Evolutionary conservation across 345 rosid genomes (phyloP).

Genomic region (Noccaea bulbosa): DNA sequence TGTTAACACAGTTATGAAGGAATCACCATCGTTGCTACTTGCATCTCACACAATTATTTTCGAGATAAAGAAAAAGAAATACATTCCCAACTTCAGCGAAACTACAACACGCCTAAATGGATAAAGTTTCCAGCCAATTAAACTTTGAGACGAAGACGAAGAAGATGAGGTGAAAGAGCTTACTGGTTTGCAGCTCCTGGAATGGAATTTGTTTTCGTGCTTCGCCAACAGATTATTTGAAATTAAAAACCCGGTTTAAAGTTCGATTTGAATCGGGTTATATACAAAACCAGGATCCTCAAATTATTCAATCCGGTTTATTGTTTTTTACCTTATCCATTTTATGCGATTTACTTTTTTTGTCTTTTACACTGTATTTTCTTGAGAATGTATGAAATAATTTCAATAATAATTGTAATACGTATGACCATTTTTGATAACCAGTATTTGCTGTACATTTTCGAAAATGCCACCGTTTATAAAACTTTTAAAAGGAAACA

Average conservation of each 20-base stretch:
- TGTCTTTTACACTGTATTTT: too few relatives aligned
- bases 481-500: too few relatives aligned
- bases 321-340: too few relatives aligned
- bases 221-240: slow-evolving; percentile 9
- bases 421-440: too few relatives aligned
- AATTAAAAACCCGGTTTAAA: slow-evolving; percentile 19
- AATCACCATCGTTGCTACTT: slow-evolving; percentile 1
- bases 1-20: background rate
- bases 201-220: slow-evolving; percentile 33
- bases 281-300: slow-evolving; percentile 1
- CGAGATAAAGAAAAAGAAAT: background rate
- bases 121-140: background rate
- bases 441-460: too few relatives aligned
- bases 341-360: too few relatives aligned
- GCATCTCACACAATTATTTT: background rate
- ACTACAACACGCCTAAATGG: slow-evolving; percentile 13
- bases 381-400: too few relatives aligned
- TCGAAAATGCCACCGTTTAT: too few relatives aligned
- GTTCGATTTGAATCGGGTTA: background rate
- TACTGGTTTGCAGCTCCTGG: slow-evolving; percentile 30
- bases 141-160: slow-evolving; percentile 10
- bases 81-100: background rate
- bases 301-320: too few relatives aligned
- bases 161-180: slow-evolving; percentile 26
- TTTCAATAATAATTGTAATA: too few relatives aligned